Evolutionary conservation across 495 filamentous ascomycete species (phyloP).

Genomic region (Parachaetomium inaequale): DNA sequence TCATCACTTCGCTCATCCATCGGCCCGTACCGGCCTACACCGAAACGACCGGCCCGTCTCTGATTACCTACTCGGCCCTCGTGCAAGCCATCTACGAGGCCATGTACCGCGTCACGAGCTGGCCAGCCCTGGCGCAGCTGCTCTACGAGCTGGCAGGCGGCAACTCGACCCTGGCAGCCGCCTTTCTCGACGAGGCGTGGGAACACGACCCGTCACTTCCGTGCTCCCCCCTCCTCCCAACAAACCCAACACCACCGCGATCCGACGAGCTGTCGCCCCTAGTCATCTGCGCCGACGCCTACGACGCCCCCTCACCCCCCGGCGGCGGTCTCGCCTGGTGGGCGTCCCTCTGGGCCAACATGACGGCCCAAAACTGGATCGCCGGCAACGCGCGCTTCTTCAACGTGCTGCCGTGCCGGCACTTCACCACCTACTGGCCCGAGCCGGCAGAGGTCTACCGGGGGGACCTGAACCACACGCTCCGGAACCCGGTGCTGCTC

Average conservation of each 20-base stretch:
- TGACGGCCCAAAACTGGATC: constrained; percentile 43
- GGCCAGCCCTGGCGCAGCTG: constrained; percentile 39
- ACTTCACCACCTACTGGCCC: constrained; percentile 43
- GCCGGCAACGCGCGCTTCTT: constrained; percentile 44
- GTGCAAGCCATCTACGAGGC: constrained; percentile 37
- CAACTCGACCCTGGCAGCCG: constrained; percentile 39
- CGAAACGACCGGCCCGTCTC: constrained; percentile 35
- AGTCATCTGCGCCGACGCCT: constrained; percentile 44
- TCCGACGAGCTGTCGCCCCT: constrained; percentile 37
- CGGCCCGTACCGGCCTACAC: constrained; percentile 37
- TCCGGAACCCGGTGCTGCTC: constrained; percentile 42
- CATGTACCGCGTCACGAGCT: constrained; percentile 41
- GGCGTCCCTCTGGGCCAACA: constrained; percentile 41
- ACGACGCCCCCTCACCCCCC: constrained; percentile 42
- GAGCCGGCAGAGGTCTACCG: constrained; percentile 43
- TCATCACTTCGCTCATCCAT: constrained; percentile 34
- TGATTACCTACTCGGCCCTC: constrained; percentile 43
- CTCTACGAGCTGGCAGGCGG: constrained; percentile 42
- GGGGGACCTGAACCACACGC: constrained; percentile 40
- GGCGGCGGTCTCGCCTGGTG: constrained; percentile 43
- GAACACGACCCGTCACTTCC: constrained; percentile 36
- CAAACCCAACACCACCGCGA: constrained; percentile 21
- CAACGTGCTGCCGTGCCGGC: constrained; percentile 41
- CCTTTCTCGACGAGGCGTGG: constrained; percentile 39
- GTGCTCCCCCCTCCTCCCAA: too few relatives aligned